phyloP scores from a whole-genome alignment of 202 grass and related monocot species.

The Panicum hallii region DNA sequence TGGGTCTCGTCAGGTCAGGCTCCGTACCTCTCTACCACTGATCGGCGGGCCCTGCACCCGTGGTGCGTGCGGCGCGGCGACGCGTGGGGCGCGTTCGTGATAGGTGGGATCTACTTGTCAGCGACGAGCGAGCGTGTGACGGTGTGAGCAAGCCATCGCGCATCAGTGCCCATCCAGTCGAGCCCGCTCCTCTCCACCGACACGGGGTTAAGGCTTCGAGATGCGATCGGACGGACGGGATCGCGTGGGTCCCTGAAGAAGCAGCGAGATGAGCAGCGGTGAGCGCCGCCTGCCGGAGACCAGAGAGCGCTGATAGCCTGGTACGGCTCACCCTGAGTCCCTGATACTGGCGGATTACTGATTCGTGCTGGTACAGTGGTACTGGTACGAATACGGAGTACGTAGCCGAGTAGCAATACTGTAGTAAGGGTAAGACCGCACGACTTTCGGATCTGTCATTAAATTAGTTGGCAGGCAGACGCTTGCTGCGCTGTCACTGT shows the following conservation, averaged over 20 bases:
- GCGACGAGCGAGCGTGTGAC: not conserved
- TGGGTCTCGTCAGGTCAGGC: not conserved
- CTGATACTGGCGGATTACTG: not conserved
- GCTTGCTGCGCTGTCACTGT: slow-evolving; percentile 34
- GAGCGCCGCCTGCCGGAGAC: not conserved
- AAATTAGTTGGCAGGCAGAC: slow-evolving; percentile 10
- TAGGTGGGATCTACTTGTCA: not conserved
- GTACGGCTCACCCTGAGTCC: not conserved
- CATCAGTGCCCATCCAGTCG: not conserved
- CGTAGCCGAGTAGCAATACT: not conserved
- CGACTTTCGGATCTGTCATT: slow-evolving; percentile 19
- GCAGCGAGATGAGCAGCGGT: not conserved
- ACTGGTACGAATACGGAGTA: not conserved
- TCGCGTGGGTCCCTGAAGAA: slow-evolving; percentile 7
- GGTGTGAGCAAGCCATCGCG: not conserved
- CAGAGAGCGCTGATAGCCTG: not conserved
- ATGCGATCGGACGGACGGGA: slow-evolving; percentile 13
- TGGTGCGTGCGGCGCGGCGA: not conserved
- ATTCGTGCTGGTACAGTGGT: not conserved
- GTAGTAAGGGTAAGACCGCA: not conserved
- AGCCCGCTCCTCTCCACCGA: not conserved
- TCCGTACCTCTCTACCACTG: not conserved
- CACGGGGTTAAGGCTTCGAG: not conserved
- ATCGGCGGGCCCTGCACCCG: not conserved
- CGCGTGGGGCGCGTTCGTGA: not conserved